Conservation (phyloP, 345 rosid species). For the Rhizophora mangle region DNA sequence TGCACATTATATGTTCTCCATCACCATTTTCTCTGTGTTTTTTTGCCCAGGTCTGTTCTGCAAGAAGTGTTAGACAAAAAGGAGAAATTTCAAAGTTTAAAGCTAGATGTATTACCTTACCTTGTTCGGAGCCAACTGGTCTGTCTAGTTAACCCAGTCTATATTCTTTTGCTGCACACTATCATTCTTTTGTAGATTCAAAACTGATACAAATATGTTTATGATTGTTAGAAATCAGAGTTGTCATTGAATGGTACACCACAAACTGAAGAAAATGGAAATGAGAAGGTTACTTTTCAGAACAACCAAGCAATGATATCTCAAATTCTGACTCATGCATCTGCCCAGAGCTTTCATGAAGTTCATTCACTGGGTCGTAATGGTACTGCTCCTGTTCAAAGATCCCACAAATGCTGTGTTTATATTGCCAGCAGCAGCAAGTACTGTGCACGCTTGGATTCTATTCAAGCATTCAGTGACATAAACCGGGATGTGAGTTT, state of each 20-base stretch:
- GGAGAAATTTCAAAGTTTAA: conserved; percentile 70
- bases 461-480: conserved; percentile 90
- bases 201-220: conserved; percentile 14
- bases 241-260: conserved; percentile 39
- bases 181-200: not conserved
- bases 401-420: conserved; percentile 85
- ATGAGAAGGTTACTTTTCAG: conserved; percentile 48
- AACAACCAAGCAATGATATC: conserved; percentile 50
- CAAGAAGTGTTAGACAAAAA: conserved; percentile 67
- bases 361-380: conserved; percentile 37
- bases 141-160: conserved; percentile 36
- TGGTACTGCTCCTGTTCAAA: conserved; percentile 41
- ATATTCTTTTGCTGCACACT: not conserved
- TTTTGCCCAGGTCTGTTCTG: conserved; percentile 60
- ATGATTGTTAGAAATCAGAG: conserved; percentile 57
- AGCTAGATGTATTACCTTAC: conserved; percentile 88
- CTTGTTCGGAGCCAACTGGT: conserved; percentile 95
- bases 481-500: conserved; percentile 87
- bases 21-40: conserved; percentile 1
- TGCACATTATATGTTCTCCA: not conserved
- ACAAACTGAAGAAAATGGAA: conserved; percentile 69
- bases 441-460: conserved; percentile 72
- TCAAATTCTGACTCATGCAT: conserved; percentile 69
- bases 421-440: conserved; percentile 73
- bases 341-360: conserved; percentile 70